phyloP scores from a whole-genome alignment of 148 eudicot species.

The Nyssa sinensis region DNA sequence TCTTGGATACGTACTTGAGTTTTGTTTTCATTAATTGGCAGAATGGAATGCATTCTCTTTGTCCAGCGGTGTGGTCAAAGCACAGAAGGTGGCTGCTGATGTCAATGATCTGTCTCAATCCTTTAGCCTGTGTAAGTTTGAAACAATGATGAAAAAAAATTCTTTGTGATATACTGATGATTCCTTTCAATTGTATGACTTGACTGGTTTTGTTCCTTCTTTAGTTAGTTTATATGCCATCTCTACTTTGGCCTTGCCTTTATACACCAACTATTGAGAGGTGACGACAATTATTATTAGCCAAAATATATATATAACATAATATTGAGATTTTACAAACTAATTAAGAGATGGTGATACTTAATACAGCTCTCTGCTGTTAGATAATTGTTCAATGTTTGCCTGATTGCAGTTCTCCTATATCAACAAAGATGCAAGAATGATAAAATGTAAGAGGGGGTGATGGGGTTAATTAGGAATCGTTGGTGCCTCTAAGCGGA shows the following conservation, averaged over 20 bases:
- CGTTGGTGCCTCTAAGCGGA: no score
- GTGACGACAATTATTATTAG: neutral
- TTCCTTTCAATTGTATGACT: no score
- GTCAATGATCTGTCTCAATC: slow-evolving; percentile 98
- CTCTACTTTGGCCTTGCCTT: slow-evolving; percentile 1
- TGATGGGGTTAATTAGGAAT: no score
- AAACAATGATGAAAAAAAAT: neutral
- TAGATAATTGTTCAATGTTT: neutral
- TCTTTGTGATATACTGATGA: no score
- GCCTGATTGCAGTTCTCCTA: neutral
- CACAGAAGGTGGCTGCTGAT: slow-evolving; percentile 97
- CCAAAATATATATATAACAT: no score
- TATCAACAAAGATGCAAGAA: neutral
- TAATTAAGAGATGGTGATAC: neutral
- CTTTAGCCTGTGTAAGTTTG: slow-evolving; percentile 83
- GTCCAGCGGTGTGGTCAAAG: slow-evolving; percentile 98
- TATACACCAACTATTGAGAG: neutral
- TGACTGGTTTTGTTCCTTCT: neutral
- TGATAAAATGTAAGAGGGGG: no score
- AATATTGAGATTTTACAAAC: neutral
- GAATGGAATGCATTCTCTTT: slow-evolving; percentile 90
- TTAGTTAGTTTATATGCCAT: neutral
- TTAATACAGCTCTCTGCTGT: neutral
- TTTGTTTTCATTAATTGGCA: slow-evolving; percentile 31
- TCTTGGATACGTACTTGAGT: neutral